A percentile compares a stretch with the other conserved stretches of the same genome.
Conservation (phyloP, 2,329 filamentous ascomycete genomes). For the Diaporthe helianthi region DNA sequence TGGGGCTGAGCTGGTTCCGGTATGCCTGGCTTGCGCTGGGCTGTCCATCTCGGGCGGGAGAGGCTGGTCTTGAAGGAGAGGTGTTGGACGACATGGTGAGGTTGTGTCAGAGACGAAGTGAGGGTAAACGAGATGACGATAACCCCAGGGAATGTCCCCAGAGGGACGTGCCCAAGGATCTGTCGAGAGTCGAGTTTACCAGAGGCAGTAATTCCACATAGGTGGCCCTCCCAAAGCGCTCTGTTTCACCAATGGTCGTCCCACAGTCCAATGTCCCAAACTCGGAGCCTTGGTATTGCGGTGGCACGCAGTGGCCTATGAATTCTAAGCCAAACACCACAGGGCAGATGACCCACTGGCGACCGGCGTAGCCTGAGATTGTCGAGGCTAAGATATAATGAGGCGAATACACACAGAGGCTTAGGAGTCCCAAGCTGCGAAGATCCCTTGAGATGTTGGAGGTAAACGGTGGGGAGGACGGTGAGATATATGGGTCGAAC, state of each 20-base stretch:
- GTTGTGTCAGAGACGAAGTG: conserved; percentile 1
- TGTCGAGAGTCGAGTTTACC: not conserved
- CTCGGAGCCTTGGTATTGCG: not conserved
- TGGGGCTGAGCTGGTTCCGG: conserved; percentile 17
- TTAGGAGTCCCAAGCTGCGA: conserved; percentile 2
- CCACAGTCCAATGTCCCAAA: conserved; percentile 2
- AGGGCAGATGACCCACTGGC: not conserved
- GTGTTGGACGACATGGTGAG: conserved; percentile 25
- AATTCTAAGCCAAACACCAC: not conserved
- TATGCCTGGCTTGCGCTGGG: not conserved
- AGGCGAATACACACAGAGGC: conserved; percentile 7
- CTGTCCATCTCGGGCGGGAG: conserved; percentile 15
- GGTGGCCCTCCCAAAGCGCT: not conserved
- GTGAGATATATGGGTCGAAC: conserved; percentile 13
- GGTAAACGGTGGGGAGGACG: conserved; percentile 6
- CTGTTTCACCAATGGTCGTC: not conserved
- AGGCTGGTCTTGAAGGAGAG: conserved; percentile 23
- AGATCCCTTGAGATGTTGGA: conserved; percentile 9
- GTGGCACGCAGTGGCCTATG: conserved; percentile 8
- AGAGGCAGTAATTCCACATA: not conserved
- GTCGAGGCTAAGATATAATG: conserved; percentile 17
- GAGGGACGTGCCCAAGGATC: conserved; percentile 16
- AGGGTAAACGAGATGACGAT: conserved; percentile 29
- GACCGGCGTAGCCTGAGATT: conserved; percentile 1
- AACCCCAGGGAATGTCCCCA: conserved; percentile 21